Evolutionary conservation across 2,329 filamentous ascomycete genomes (phyloP).

Genomic region (Chaetomium strumarium): DNA sequence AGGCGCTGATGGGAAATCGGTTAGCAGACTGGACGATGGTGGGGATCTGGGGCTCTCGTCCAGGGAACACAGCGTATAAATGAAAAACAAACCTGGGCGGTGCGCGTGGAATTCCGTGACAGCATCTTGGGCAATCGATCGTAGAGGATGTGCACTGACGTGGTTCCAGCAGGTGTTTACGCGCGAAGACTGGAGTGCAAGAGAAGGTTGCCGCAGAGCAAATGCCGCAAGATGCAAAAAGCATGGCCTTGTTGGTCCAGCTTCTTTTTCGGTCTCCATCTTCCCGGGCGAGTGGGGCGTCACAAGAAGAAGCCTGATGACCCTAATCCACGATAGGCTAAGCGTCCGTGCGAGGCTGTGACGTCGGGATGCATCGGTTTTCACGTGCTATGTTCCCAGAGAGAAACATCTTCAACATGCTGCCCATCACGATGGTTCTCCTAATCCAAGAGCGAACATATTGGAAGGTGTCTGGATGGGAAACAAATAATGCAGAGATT

Average conservation of each 20-base stretch:
- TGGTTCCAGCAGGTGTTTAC: conserved; percentile 8
- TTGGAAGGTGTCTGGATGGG: not conserved
- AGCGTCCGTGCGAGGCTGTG: conserved; percentile 15
- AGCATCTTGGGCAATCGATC: conserved; percentile 42
- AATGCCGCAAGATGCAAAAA: conserved; percentile 16
- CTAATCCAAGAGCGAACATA: too few relatives aligned
- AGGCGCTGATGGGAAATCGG: conserved; percentile 41
- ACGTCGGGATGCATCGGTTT: conserved; percentile 17
- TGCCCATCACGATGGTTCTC: not conserved
- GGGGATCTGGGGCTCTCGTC: conserved; percentile 2
- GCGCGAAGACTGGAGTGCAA: conserved; percentile 5
- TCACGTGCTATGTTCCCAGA: not conserved
- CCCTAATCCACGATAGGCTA: conserved; percentile 9
- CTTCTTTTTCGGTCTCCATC: conserved; percentile 22
- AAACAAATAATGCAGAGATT: not conserved
- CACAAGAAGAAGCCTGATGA: conserved; percentile 5
- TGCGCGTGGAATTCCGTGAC: conserved; percentile 51
- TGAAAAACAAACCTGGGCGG: conserved; percentile 48
- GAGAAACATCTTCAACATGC: not conserved
- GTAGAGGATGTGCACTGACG: conserved; percentile 4
- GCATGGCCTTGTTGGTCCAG: conserved; percentile 21
- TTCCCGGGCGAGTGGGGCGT: conserved; percentile 20
- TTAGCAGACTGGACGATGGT: conserved; percentile 23
- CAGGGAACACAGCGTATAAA: not conserved
- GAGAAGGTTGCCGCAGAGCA: conserved; percentile 12